Percentiles rank a stretch among this genome's conserved stretches.
These are phyloP conservation scores for Allodekkera sacchari DNA, from an alignment of 805 yeast genomes.

Conservation along the genomic window DNA sequence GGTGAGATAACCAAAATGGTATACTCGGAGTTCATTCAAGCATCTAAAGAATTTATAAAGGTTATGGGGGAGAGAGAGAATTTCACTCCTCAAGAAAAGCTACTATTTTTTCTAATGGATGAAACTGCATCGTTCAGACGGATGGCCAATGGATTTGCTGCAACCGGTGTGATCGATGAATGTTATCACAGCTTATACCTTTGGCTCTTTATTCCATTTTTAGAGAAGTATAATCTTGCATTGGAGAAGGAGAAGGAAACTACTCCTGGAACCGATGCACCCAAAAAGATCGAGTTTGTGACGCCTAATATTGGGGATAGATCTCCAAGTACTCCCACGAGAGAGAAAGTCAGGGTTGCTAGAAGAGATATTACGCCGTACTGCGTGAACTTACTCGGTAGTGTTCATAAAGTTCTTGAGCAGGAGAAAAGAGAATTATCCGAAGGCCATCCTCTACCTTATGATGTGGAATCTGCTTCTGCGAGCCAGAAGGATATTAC, in stretches of 20 bases:
- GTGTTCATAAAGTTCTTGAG: constrained; percentile 14
- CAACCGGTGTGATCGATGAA: constrained; percentile 70
- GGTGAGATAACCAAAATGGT: constrained; percentile 35
- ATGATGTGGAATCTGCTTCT: constrained; percentile 9
- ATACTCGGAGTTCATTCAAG: constrained; percentile 34
- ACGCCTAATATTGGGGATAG: constrained; percentile 7
- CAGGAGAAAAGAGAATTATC: constrained; percentile 14
- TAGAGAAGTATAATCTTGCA: constrained; percentile 6
- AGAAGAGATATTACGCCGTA: constrained; percentile 37
- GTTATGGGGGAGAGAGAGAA: constrained; percentile 23
- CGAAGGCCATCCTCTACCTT: constrained; percentile 16
- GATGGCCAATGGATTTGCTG: constrained; percentile 73
- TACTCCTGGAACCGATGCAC: constrained; percentile 1
- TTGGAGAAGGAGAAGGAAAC: neutral
- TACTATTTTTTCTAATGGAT: constrained; percentile 34
- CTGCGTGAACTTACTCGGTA: constrained; percentile 20
- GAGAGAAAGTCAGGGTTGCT: constrained; percentile 36
- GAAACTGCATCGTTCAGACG: constrained; percentile 56
- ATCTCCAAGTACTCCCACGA: constrained; percentile 16
- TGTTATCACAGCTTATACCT: constrained; percentile 56
- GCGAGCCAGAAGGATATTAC: constrained; percentile 1
- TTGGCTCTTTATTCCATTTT: constrained; percentile 30
- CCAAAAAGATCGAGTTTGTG: constrained; percentile 2
- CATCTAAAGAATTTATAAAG: constrained; percentile 26
- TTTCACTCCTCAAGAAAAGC: constrained; percentile 29